phyloP scores from a whole-genome alignment of 1,284 basidiomycete species.

The Microstroma glucosiphilum region DNA sequence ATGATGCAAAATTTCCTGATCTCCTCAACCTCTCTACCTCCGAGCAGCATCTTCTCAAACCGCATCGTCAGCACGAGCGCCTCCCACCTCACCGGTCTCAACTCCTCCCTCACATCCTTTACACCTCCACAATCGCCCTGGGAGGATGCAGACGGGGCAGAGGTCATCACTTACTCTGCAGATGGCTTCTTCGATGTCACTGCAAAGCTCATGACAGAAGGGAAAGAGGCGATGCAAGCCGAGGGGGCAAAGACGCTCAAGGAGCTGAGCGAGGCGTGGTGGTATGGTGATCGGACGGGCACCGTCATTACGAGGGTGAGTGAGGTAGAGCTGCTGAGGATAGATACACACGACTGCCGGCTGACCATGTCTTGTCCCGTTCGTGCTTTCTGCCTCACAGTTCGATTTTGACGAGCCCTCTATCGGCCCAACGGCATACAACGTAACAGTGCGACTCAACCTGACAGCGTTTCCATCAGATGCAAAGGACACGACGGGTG shows the following conservation, averaged over 20 bases:
- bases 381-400: neutral
- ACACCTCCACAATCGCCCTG: conserved; percentile 2
- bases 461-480: neutral
- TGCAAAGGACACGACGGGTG: neutral
- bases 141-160: neutral
- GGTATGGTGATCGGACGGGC: conserved; percentile 7
- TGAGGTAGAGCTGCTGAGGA: neutral
- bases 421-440: conserved; percentile 8
- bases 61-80: conserved; percentile 5
- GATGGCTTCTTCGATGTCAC: conserved; percentile 1
- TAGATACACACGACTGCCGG: neutral
- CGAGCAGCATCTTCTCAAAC: conserved; percentile 8
- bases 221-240: neutral
- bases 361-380: neutral
- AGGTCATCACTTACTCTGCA: conserved; percentile 3
- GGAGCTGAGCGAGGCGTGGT: conserved; percentile 7
- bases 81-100: conserved; percentile 5
- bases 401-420: conserved; percentile 9
- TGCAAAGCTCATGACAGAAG: neutral
- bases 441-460: conserved; percentile 3
- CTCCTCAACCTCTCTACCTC: neutral
- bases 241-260: neutral
- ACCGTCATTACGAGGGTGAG: conserved; percentile 7
- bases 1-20: no score
- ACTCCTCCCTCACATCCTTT: conserved; percentile 3